phyloP scores from a whole-genome alignment of 192 early-diverging fungal species.

The Coemansia sp. region DNA sequence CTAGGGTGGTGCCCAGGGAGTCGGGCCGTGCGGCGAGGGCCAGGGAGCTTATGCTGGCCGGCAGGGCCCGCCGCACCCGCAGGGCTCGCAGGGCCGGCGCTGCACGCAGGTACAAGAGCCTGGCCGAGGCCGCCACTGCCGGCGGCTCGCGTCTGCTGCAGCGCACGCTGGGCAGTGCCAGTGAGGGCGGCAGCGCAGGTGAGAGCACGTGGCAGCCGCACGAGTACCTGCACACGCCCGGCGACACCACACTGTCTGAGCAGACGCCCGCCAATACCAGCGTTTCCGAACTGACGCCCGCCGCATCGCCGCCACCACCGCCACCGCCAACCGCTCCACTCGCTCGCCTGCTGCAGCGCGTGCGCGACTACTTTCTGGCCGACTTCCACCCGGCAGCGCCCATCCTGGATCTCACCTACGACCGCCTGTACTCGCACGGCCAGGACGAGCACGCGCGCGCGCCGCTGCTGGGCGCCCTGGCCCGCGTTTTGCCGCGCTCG shows the following conservation, averaged over 20 bases:
- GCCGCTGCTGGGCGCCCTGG: conserved; percentile 3
- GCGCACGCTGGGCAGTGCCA: too few species aligned
- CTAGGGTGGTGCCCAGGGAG: too few species aligned
- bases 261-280: too few species aligned
- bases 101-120: conserved; percentile 38
- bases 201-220: too few species aligned
- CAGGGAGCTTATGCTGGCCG: too few species aligned
- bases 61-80: too few species aligned
- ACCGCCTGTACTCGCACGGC: conserved; percentile 41
- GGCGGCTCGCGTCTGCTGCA: conserved; percentile 33
- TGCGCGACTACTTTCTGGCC: conserved; percentile 47
- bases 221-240: too few species aligned
- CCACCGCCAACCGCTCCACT: not conserved
- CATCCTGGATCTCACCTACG: conserved; percentile 50
- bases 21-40: too few species aligned
- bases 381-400: conserved; percentile 42
- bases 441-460: not conserved
- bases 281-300: too few species aligned
- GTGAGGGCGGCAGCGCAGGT: too few species aligned
- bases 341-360: conserved; percentile 9
- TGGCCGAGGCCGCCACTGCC: conserved; percentile 38
- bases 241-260: too few species aligned
- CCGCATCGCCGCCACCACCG: not conserved
- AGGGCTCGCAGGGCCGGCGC: not conserved
- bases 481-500: conserved; percentile 29